Conservation (phyloP, 2,329 filamentous ascomycete species). For the Neofusicoccum parvum region DNA sequence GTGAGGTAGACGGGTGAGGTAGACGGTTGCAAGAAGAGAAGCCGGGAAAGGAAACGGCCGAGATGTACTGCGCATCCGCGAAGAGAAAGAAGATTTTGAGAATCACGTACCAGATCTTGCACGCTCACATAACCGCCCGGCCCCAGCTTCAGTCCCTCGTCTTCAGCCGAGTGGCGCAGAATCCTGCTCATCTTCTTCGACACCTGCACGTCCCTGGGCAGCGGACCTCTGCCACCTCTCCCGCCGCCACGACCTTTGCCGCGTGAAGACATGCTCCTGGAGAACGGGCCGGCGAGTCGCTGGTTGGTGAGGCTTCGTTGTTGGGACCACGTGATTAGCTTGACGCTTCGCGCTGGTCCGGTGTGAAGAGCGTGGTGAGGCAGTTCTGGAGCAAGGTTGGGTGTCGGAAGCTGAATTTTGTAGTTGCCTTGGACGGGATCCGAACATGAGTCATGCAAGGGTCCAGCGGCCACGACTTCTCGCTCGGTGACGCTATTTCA, state of each 20-base stretch:
- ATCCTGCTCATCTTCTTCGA: conserved; percentile 57
- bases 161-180: conserved; percentile 63
- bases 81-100: background rate
- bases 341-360: background rate
- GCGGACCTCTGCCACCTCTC: conserved; percentile 16
- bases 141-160: conserved; percentile 61
- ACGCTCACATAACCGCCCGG: conserved; percentile 63
- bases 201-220: conserved; percentile 47
- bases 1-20: too few species aligned
- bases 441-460: conserved; percentile 5
- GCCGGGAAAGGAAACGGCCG: background rate
- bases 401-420: background rate
- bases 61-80: too few species aligned
- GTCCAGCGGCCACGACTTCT: background rate
- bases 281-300: background rate
- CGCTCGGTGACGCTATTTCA: too few species aligned
- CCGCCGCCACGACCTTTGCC: background rate
- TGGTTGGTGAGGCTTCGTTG: background rate
- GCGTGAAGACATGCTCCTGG: background rate
- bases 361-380: background rate
- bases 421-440: background rate
- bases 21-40: background rate
- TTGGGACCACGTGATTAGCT: background rate
- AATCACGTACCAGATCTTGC: conserved; percentile 54
- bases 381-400: too few species aligned